Evolutionary conservation across 345 rosid genomes (phyloP), one percentile per base, ranked within the genome.

Genomic region (Aurinia saxatilis): DNA sequence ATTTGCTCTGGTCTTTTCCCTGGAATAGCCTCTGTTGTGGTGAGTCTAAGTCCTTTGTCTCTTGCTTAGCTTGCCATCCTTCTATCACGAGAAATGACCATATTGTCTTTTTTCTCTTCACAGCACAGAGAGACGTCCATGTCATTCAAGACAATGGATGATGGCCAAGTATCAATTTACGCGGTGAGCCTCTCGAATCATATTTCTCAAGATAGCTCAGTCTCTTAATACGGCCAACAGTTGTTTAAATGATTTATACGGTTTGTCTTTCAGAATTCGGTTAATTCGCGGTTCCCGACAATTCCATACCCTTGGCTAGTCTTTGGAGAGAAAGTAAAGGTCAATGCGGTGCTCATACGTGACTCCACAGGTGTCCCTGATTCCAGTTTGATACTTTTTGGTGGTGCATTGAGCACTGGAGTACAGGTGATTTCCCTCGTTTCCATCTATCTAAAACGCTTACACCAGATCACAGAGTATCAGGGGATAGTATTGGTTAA

Each of bases 281-380:
- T 90, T 54, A 93, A 93, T 79, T 84, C 97, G 6, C 80, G 91
- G 15, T 83, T 81, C 73, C 92, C 78, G 44, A 86, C 90, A 5
- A 87, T 93, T 61, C 92, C 99, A 8, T 87, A 84, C 61, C 97
- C 99, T 30, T 90, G 99, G 99, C 77, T 93, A 63, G 92, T 93
- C 63, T 93, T 93, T 81, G 96, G 95, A 41, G 99, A 90, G 70
- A 93, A 93, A 80, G 82, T 93, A 23, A 93, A 86, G 72, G 96
- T 93, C 60, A 90, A 90, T 74, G 72, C 96, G 0, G 97, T 93
- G 64, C 85, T 93, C 78, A 70, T 93, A 48, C 87, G 97, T 9
- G 97, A 93, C 72, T 93, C 96, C n/a, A 93, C 97, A 31, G 99
- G 97, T 42, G 81, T 93, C 63, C 87, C 97, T 39, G 99, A 93